Evolutionary conservation across 768 basidiomycete genomes (phyloP).

Genomic region (Pulveroboletus sp.): DNA sequence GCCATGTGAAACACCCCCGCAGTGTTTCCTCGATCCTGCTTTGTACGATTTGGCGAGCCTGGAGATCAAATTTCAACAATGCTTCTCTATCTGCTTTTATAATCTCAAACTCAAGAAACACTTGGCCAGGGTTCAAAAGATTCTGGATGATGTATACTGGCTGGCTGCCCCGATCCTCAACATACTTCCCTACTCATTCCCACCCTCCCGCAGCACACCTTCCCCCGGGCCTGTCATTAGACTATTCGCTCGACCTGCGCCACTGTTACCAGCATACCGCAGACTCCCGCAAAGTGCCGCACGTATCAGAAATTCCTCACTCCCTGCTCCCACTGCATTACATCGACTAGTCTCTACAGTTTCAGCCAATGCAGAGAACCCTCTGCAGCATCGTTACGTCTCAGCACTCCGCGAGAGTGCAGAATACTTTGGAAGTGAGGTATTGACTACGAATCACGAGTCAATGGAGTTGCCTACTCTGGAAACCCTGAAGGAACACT

Average conservation of each 20-base stretch:
- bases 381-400: not conserved
- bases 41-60: conserved; percentile 1
- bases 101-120: conserved; percentile 8
- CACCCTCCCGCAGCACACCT: not conserved
- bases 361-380: not conserved
- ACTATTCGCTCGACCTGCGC: not conserved
- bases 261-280: not conserved
- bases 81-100: conserved; percentile 11
- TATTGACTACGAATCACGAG: not conserved
- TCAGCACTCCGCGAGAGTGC: not conserved
- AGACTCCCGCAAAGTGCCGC: not conserved
- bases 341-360: not conserved
- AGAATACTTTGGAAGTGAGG: not conserved
- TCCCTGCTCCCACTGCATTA: not conserved
- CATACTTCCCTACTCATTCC: not conserved
- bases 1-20: conserved; percentile 12
- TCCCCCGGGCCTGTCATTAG: not conserved
- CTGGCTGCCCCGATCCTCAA: not conserved
- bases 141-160: not conserved
- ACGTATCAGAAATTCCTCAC: not conserved
- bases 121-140: not conserved
- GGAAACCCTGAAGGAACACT: not conserved
- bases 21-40: not conserved
- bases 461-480: not conserved
- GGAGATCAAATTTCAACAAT: not conserved